A percentile compares a stretch with the other conserved stretches of the same genome.
Evolutionary conservation across 2,329 filamentous ascomycete species (phyloP).

Genomic region (Fusarium albosuccineum): DNA sequence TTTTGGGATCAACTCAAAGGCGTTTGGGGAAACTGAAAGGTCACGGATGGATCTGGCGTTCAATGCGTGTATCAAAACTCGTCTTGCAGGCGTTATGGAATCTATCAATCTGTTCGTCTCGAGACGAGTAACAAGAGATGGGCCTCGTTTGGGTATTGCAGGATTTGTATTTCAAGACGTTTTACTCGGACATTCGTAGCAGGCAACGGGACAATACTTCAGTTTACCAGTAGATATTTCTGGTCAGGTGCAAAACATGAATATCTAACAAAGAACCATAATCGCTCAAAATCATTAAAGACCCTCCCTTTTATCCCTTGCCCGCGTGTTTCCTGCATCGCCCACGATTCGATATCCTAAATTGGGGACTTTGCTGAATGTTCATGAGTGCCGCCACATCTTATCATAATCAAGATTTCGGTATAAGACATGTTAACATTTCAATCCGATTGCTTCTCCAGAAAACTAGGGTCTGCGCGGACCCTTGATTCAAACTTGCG

Average conservation of each 20-base stretch:
- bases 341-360: not conserved
- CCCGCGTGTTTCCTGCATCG: not conserved
- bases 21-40: conserved; percentile 19
- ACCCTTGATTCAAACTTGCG: conserved; percentile 91
- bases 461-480: conserved; percentile 86
- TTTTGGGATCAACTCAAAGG: conserved; percentile 14
- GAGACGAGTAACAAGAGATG: conserved; percentile 3
- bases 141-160: conserved; percentile 13
- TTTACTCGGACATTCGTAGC: too few species aligned
- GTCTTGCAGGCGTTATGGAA: conserved; percentile 26
- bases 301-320: not conserved
- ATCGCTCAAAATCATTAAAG: conserved; percentile 25
- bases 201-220: not conserved
- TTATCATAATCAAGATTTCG: not conserved
- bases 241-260: conserved; percentile 10
- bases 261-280: conserved; percentile 7
- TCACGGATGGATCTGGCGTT: conserved; percentile 27
- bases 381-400: not conserved
- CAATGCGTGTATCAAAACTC: conserved; percentile 23
- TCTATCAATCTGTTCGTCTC: conserved; percentile 4
- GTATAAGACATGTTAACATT: not conserved
- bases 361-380: too few species aligned
- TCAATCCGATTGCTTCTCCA: conserved; percentile 71
- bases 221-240: not conserved
- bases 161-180: not conserved